phyloP scores from a whole-genome alignment of 2,329 filamentous ascomycete genomes.

The Cladosporium cucumerinum region DNA sequence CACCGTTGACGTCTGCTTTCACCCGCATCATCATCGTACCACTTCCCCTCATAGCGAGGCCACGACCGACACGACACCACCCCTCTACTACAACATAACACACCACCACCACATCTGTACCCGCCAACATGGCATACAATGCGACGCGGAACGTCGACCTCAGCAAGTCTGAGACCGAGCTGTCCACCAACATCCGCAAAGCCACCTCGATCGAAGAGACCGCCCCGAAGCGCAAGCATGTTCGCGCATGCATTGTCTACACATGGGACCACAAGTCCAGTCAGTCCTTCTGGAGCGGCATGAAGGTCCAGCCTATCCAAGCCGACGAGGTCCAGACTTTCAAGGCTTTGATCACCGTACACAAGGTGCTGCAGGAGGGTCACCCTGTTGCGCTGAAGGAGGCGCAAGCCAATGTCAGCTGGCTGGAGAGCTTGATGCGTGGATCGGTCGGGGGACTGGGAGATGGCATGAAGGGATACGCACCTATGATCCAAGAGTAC shows the following conservation, averaged over 20 bases:
- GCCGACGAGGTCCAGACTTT: conserved; percentile 99
- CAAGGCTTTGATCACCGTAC: conserved; percentile 94
- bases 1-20: neutral
- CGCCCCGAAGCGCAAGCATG: conserved; percentile 83
- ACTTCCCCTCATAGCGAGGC: neutral
- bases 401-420: conserved; percentile 80
- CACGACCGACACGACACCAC: neutral
- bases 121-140: conserved; percentile 33
- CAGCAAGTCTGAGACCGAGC: conserved; percentile 64
- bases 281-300: conserved; percentile 90
- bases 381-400: conserved; percentile 85
- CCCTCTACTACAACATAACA: neutral
- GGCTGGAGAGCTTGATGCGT: conserved; percentile 88
- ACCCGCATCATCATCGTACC: neutral
- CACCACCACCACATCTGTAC: neutral
- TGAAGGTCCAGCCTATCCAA: conserved; percentile 99
- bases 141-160: conserved; percentile 56
- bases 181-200: conserved; percentile 65
- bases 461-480: conserved; percentile 66
- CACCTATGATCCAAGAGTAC: conserved; percentile 90
- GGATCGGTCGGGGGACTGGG: conserved; percentile 74
- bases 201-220: conserved; percentile 59
- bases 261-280: conserved; percentile 99
- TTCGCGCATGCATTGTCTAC: conserved; percentile 95
- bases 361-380: conserved; percentile 96